phyloP scores from a whole-genome alignment of 1,284 basidiomycete genomes.

The Bondarzewia mesenterica region DNA sequence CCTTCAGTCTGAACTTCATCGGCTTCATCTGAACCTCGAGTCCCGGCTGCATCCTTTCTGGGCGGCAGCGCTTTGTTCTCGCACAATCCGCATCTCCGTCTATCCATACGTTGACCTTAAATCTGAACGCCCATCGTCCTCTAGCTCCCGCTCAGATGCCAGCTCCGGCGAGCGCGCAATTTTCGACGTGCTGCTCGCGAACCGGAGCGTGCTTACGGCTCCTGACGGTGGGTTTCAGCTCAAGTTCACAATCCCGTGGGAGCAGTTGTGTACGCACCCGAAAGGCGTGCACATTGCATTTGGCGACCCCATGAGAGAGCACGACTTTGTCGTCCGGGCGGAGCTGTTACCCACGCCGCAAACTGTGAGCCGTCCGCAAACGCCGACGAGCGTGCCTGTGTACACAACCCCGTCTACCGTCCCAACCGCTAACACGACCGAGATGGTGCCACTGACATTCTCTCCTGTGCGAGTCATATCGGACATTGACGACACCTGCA shows the following conservation, averaged over 20 bases:
- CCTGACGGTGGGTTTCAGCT: constrained; percentile 67
- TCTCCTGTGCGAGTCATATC: constrained; percentile 73
- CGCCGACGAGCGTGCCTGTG: not conserved
- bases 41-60: constrained; percentile 71
- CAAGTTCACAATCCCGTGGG: constrained; percentile 58
- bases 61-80: constrained; percentile 57
- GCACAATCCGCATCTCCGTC: constrained; percentile 49
- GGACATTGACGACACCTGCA: constrained; percentile 94
- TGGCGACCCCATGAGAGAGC: constrained; percentile 41
- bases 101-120: constrained; percentile 29
- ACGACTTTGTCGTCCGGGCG: constrained; percentile 49
- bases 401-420: not conserved
- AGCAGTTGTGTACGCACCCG: constrained; percentile 55
- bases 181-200: constrained; percentile 36
- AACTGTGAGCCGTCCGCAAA: not conserved
- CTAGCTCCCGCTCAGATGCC: constrained; percentile 5
- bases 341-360: constrained; percentile 29
- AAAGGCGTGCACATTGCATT: constrained; percentile 49
- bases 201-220: constrained; percentile 44
- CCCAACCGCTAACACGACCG: constrained; percentile 23
- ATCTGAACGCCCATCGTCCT: constrained; percentile 10
- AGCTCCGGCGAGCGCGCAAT: constrained; percentile 19
- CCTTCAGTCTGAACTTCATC: constrained; percentile 28
- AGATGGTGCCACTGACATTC: constrained; percentile 41
- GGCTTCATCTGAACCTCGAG: constrained; percentile 68